Percentiles rank a stretch among this genome's conserved stretches.
Evolutionary conservation across 2,329 filamentous ascomycete genomes (phyloP).

Genomic region (Cryphonectria carpinicola): DNA sequence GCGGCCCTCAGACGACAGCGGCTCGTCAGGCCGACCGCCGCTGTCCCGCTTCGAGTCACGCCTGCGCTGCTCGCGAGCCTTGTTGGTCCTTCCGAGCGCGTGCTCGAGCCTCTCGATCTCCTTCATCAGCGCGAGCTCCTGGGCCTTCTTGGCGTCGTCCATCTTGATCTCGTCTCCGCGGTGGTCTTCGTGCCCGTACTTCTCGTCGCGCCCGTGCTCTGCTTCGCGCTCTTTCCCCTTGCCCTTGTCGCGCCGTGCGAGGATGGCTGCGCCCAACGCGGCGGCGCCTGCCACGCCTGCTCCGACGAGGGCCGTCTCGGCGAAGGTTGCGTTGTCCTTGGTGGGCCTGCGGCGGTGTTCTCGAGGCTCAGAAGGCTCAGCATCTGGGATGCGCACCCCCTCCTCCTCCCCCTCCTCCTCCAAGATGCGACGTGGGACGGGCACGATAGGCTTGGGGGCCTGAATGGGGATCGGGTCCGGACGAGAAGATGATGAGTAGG

Average conservation of each 20-base stretch:
- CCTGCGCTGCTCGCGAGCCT: slow-evolving; percentile 32
- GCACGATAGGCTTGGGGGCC: slow-evolving; percentile 79
- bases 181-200: slow-evolving; percentile 32
- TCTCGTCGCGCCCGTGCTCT: slow-evolving; percentile 33
- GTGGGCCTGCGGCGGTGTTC: slow-evolving; percentile 23
- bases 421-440: slow-evolving; percentile 72
- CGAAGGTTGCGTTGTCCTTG: slow-evolving; percentile 42
- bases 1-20: background rate
- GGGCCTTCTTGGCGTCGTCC: slow-evolving; percentile 32
- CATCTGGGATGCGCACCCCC: slow-evolving; percentile 46
- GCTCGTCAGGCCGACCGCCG: background rate
- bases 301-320: slow-evolving; percentile 51
- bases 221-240: slow-evolving; percentile 34
- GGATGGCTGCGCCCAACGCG: slow-evolving; percentile 49
- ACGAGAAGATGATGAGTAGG: slow-evolving; percentile 38
- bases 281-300: slow-evolving; percentile 55
- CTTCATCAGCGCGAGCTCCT: slow-evolving; percentile 32
- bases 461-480: slow-evolving; percentile 73
- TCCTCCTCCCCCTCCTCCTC: slow-evolving; percentile 48
- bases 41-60: slow-evolving; percentile 26
- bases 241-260: slow-evolving; percentile 41
- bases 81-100: slow-evolving; percentile 32
- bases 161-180: slow-evolving; percentile 29
- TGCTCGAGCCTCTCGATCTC: slow-evolving; percentile 27
- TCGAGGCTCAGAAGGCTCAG: slow-evolving; percentile 42